Evolutionary conservation across 352 stramenopile genomes (phyloP).

Genomic region (Pythium aquatile): DNA sequence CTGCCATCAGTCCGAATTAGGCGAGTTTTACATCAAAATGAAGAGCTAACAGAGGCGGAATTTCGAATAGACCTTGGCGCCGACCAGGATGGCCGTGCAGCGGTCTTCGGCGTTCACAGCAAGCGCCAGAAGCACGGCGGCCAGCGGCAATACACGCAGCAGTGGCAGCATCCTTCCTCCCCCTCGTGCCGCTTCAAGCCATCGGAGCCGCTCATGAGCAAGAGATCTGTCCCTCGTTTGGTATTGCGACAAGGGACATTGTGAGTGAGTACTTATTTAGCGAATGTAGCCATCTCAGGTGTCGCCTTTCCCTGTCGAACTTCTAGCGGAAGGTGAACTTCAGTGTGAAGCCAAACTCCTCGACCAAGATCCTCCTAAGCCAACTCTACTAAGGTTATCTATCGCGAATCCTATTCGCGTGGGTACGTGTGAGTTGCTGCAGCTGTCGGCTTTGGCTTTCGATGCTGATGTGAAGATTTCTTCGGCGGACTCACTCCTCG

Average conservation of each 20-base stretch:
- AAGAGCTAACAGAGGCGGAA: neutral
- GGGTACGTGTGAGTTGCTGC: no score
- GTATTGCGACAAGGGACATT: neutral
- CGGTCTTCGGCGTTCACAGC: conserved; percentile 9
- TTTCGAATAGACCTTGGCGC: conserved; percentile 5
- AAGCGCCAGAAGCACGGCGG: neutral
- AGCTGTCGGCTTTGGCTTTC: no score
- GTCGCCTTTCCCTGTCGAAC: no score
- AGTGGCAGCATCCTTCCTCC: neutral
- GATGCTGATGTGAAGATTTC: neutral
- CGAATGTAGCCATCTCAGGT: conserved; percentile 1
- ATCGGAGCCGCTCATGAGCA: neutral
- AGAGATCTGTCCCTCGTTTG: neutral
- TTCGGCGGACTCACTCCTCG: neutral
- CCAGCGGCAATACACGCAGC: neutral
- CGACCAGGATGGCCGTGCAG: conserved; percentile 18
- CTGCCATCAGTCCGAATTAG: conserved; percentile 16
- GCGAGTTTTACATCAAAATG: neutral
- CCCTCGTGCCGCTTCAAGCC: neutral
- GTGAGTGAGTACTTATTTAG: neutral
- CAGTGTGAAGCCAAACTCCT: no score
- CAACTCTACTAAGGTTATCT: no score
- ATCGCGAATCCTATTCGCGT: no score
- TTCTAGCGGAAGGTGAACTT: no score
- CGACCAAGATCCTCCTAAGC: no score